phyloP scores from a whole-genome alignment of 1,284 basidiomycete genomes.

The Trametes hirsuta region DNA sequence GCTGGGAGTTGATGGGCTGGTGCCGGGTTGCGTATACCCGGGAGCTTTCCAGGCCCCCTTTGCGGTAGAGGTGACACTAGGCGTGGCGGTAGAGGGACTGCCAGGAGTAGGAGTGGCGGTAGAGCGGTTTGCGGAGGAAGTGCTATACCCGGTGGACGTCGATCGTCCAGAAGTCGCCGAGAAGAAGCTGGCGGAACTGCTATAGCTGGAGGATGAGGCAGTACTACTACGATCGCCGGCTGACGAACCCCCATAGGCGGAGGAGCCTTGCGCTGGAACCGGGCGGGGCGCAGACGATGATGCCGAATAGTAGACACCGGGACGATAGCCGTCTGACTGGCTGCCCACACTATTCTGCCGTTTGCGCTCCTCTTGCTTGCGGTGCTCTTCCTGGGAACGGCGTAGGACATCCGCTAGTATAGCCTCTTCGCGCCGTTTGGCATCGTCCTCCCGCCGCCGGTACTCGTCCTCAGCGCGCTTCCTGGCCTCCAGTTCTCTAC shows the following conservation, averaged over 20 bases:
- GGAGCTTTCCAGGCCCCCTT: conserved; percentile 28
- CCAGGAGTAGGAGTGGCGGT: conserved; percentile 31
- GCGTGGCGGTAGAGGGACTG: conserved; percentile 21
- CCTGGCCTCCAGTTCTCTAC: conserved; percentile 16
- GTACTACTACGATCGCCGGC: conserved; percentile 34
- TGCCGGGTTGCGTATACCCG: conserved; percentile 18
- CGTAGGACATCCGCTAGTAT: conserved; percentile 17
- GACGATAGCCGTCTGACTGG: conserved; percentile 21
- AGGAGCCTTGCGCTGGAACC: conserved; percentile 26
- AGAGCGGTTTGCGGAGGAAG: conserved; percentile 29
- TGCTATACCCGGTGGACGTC: conserved; percentile 27
- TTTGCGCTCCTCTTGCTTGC: conserved; percentile 22
- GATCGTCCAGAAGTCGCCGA: conserved; percentile 29
- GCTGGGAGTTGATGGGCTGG: conserved; percentile 24
- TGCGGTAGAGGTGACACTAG: conserved; percentile 6
- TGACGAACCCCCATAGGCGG: conserved; percentile 26
- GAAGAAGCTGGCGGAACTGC: conserved; percentile 21
- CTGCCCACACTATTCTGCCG: conserved; percentile 35
- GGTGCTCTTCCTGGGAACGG: conserved; percentile 19
- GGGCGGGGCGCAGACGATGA: conserved; percentile 25
- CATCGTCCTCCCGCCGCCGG: conserved; percentile 9
- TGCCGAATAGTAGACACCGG: conserved; percentile 25
- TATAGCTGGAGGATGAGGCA: conserved; percentile 35
- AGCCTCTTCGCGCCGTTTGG: conserved; percentile 8
- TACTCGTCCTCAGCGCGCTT: conserved; percentile 19